These are phyloP conservation scores for Lotus japonicus DNA, from an alignment of 306 rosid genomes.

Conservation along the genomic window DNA sequence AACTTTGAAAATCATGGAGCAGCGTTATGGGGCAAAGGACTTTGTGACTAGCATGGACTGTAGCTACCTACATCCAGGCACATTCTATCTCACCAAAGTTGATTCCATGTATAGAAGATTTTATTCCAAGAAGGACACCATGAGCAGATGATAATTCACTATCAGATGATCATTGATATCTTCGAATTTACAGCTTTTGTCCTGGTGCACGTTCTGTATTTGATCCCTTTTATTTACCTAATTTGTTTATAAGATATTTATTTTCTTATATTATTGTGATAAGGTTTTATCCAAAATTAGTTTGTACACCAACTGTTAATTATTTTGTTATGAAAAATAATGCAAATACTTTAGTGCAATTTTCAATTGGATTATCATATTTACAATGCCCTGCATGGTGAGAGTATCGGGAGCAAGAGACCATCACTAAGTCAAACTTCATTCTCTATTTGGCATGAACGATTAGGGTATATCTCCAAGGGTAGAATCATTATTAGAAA, in stretches of 20 bases:
- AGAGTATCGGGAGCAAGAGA: no score
- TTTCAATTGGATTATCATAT: no score
- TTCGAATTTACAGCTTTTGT: not conserved
- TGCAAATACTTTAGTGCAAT: not conserved
- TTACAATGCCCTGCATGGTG: no score
- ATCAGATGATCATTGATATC: no score
- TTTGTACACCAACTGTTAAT: not conserved
- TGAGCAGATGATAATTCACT: not conserved
- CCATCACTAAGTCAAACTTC: no score
- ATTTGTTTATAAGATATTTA: not conserved
- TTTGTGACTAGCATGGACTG: constrained; percentile 63
- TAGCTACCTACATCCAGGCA: constrained; percentile 53
- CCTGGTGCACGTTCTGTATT: not conserved
- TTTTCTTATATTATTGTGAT: not conserved
- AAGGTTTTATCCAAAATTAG: not conserved
- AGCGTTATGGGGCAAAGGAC: constrained; percentile 78
- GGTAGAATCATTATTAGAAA: no score
- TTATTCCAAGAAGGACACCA: constrained; percentile 43
- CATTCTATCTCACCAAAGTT: constrained; percentile 82
- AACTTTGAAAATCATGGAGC: constrained; percentile 79
- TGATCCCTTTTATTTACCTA: not conserved
- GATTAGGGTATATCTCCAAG: no score
- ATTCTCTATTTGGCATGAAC: no score
- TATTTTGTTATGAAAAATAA: not conserved
- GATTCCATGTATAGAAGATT: constrained; percentile 76